Conservation (phyloP, 495 filamentous ascomycete species). For the Podospora bellae-mahoneyi region DNA sequence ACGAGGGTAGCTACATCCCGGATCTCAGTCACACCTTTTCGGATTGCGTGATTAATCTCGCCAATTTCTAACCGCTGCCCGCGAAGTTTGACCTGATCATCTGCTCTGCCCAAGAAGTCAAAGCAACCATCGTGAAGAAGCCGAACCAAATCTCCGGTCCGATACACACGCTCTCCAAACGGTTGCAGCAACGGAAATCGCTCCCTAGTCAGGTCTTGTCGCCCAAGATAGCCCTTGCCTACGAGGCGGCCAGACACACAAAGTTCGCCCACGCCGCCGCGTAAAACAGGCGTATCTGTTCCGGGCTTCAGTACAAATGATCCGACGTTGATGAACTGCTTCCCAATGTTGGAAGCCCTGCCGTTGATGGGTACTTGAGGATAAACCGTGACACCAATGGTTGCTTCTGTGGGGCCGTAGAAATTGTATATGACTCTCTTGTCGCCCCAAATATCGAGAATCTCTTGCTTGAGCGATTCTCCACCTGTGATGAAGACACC, state of each 20-base stretch:
- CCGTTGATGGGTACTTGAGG: slow-evolving; percentile 66
- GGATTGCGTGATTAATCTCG: slow-evolving; percentile 70
- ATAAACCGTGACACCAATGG: slow-evolving; percentile 82
- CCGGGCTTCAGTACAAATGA: slow-evolving; percentile 72
- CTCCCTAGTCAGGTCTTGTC: slow-evolving; percentile 62
- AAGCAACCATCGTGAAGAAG: slow-evolving; percentile 67
- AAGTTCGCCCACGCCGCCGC: slow-evolving; percentile 81
- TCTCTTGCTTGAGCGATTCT: slow-evolving; percentile 68
- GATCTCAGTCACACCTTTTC: slow-evolving; percentile 41
- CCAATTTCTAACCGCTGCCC: slow-evolving; percentile 74
- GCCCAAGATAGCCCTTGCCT: slow-evolving; percentile 81
- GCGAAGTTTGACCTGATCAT: slow-evolving; percentile 77
- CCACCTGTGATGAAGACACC: slow-evolving; percentile 77
- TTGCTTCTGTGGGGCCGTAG: slow-evolving; percentile 83
- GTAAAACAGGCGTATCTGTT: slow-evolving; percentile 63
- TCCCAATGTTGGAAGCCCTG: slow-evolving; percentile 80
- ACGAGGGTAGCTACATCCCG: slow-evolving; percentile 64
- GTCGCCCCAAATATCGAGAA: slow-evolving; percentile 66
- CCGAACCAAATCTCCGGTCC: slow-evolving; percentile 76
- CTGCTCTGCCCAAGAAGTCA: slow-evolving; percentile 69
- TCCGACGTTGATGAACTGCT: slow-evolving; percentile 76
- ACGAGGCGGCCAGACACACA: slow-evolving; percentile 84
- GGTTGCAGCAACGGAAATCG: slow-evolving; percentile 55
- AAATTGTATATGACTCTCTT: slow-evolving; percentile 67
- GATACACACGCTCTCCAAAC: slow-evolving; percentile 59